Base-by-base conservation (phyloP, 208 protist species). In the Trypanosoma vivax region DNA sequence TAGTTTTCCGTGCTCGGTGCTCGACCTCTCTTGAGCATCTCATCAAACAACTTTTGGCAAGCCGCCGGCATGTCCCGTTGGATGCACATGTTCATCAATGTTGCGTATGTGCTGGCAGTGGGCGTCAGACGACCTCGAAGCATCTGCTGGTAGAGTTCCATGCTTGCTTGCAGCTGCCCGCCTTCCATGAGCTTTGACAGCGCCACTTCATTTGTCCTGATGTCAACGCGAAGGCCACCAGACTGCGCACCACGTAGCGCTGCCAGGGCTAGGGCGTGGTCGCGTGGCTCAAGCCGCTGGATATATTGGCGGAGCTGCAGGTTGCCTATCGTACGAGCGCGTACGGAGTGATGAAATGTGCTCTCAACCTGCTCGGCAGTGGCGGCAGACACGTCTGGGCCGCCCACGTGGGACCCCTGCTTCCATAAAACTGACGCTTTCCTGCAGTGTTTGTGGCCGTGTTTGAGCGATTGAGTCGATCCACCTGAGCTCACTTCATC, bases 91-190 rank as follows among this genome's bases (percentile, higher is more conserved):
- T 78, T 59, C 88, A 91, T 92, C 41, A 92, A 54, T 23, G 66
- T 59, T 2, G 71, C 79, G 61, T 88, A 94, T 29, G 79, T 78
- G 39, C 73, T 64, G 7, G 81, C 53, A 9, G 83, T 90, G 10
- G 87, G 87, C 0, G 63, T 61, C 61, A 91, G 74, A 48, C 55
- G 65, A 50, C 61, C 65, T 3, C 50, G 1, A 16, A 83, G 34
- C 83, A 94, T 89, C 1, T 70, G 24, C 28, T 78, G 60, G 49
- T 90, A 88, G 6, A 88, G 42, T 55, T 86, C 83, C 73, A 94
- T 85, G 50, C 76, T 74, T n/a, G 64, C 73, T 39, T 66, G 61
- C 13, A 94, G 61, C 74, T 92, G 83, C 0, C 81, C 88, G 1
- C 64, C 81, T 14, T 68, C 61, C 28, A 90, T 64, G 13, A 94